Evolutionary conservation across 225 moss, liverwort and hornwort species (phyloP), one percentile per base, ranked within the genome.

Genomic region (Rhytidiadelphus loreus): DNA sequence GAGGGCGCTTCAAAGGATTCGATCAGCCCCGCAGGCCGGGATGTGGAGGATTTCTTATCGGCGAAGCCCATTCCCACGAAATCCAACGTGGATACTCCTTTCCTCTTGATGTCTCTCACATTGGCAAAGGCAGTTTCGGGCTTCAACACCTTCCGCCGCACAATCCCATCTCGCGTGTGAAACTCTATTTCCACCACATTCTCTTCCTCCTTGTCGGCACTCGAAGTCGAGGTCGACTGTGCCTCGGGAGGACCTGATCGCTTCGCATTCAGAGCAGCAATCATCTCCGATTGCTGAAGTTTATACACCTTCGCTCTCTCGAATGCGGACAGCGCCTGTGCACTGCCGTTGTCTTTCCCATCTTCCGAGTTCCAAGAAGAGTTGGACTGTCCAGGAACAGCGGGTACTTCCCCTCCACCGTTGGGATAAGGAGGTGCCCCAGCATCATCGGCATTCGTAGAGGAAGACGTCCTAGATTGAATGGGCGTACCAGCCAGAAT

Each of bases 21-120:
- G 64, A 65, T 92, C 81, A 97, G 72, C n/a, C 97, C 96, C 65
- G 95, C 91, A 58, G 95, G 92, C 75, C 90, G 87, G 61, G 94
- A 93, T 43, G 92, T 68, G 46, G 90, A 89, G 39, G 91, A 77
- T 85, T 97, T 98, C 92, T 95, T 96, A 41, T 98, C 98, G 35
- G 96, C 93, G 74, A 98, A 97, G 63, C 98, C 96, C 18, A 98
- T 91, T 37, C 98, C 98, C 37, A 95, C 92, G n/a, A 98, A 98
- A 88, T 98, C 96, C 86, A 98, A 83, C 39, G 90, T 83, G 15
- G 98, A 97, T 26, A 98, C 92, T 68, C 97, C 97, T 57, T 81
- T 93, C 57, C 92, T 90, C 90, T 94, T 95, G 83, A 93, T 85
- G 77, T 96, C 96, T 72, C 91, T 96, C 77, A 95, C 92, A 48